These are phyloP conservation scores for Kwoniella europaea DNA, from an alignment of 768 basidiomycete genomes.

Conservation along the genomic window DNA sequence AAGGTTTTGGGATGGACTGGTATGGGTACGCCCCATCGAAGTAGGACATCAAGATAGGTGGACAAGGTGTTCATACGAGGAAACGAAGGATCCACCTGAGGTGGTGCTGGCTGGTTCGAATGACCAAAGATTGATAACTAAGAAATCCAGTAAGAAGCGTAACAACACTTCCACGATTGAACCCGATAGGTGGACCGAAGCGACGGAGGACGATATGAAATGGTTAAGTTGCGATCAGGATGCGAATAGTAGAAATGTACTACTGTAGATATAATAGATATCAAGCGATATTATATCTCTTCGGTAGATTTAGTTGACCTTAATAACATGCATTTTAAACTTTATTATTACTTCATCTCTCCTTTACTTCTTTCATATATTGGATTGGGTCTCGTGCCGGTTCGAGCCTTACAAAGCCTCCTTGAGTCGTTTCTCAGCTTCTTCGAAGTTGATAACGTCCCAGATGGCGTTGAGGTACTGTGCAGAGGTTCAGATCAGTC, in stretches of 20 bases:
- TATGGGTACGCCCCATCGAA: slow-evolving; percentile 28
- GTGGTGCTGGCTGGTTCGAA: background rate
- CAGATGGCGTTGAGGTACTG: slow-evolving; percentile 95
- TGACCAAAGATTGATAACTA: background rate
- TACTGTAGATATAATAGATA: background rate
- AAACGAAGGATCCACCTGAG: slow-evolving; percentile 19
- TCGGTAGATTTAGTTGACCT: background rate
- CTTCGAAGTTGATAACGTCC: slow-evolving; percentile 94
- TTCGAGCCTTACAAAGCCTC: slow-evolving; percentile 37
- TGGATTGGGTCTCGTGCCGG: background rate
- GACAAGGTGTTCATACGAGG: slow-evolving; percentile 30
- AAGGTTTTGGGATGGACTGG: slow-evolving; percentile 35
- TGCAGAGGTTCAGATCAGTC: background rate
- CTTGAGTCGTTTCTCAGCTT: slow-evolving; percentile 75
- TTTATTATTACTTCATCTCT: slow-evolving; percentile 2
- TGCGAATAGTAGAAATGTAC: background rate
- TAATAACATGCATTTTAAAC: slow-evolving; percentile 7
- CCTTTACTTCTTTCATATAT: background rate
- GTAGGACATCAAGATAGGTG: slow-evolving; percentile 1
- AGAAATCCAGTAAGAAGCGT: background rate
- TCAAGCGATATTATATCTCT: background rate
- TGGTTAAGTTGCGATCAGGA: background rate
- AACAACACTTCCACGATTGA: background rate
- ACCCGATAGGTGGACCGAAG: slow-evolving; percentile 10
- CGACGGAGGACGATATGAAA: slow-evolving; percentile 1